Evolutionary conservation across 1,284 basidiomycete species (phyloP).

Genomic region (Mycena citricolor): DNA sequence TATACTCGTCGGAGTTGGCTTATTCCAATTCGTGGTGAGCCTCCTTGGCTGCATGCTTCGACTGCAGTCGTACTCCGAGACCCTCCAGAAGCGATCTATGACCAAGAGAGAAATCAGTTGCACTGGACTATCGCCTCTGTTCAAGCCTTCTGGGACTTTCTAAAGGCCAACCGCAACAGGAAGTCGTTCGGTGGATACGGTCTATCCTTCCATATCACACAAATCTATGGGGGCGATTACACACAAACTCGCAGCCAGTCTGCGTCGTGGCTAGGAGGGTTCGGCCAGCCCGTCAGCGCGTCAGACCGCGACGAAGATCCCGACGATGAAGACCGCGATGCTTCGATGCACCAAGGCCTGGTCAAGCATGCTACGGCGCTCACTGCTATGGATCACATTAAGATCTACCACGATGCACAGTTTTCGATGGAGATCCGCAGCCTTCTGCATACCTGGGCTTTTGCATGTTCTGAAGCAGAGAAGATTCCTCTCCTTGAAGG

Average conservation of each 20-base stretch:
- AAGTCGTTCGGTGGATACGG: slow-evolving; percentile 48
- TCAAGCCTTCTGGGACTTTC: slow-evolving; percentile 52
- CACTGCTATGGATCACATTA: slow-evolving; percentile 52
- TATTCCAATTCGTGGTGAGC: slow-evolving; percentile 57
- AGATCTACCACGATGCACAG: slow-evolving; percentile 57
- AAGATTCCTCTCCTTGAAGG: slow-evolving; percentile 39
- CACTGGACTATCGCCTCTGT: slow-evolving; percentile 44
- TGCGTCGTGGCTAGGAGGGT: no score
- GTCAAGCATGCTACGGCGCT: slow-evolving; percentile 4
- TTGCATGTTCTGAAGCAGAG: slow-evolving; percentile 21
- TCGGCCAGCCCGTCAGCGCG: no score
- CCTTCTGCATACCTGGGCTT: slow-evolving; percentile 53
- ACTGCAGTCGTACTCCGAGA: slow-evolving; percentile 41
- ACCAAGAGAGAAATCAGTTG: slow-evolving; percentile 41
- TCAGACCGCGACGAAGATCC: no score
- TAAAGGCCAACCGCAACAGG: slow-evolving; percentile 41
- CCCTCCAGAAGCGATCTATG: slow-evolving; percentile 17
- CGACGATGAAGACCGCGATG: no score
- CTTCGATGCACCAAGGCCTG: no score
- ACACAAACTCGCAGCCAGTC: slow-evolving; percentile 12
- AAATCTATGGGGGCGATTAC: slow-evolving; percentile 19
- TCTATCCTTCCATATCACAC: slow-evolving; percentile 49
- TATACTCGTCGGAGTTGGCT: slow-evolving; percentile 57
- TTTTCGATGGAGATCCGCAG: slow-evolving; percentile 51
- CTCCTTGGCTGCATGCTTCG: slow-evolving; percentile 52